A percentile compares a stretch with the other conserved stretches of the same genome.
Conservation (phyloP, 495 filamentous ascomycete genomes). For the Hypoxylon intermedium region DNA sequence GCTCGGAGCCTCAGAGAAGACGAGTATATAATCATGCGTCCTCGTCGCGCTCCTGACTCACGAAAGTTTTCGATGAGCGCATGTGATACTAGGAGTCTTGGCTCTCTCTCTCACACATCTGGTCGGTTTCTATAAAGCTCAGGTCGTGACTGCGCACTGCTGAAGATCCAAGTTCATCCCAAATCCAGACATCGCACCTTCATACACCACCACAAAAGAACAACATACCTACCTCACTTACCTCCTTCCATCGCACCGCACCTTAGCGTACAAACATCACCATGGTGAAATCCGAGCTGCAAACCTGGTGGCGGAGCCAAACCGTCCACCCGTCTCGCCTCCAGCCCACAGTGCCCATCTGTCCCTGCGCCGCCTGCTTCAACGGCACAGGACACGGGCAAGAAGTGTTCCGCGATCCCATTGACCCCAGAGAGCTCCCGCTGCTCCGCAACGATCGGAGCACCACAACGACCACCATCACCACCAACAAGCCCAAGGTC, state of each 20-base stretch:
- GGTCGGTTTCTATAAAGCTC: too few relatives aligned
- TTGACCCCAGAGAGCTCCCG: slow-evolving; percentile 25
- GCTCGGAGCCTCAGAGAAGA: slow-evolving; percentile 21
- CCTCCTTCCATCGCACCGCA: too few relatives aligned
- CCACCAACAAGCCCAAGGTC: slow-evolving; percentile 7
- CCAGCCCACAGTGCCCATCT: slow-evolving; percentile 31
- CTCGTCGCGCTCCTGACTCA: too few relatives aligned
- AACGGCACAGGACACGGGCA: slow-evolving; percentile 31
- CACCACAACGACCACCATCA: not conserved
- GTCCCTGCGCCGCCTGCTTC: slow-evolving; percentile 42
- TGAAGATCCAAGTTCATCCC: too few relatives aligned
- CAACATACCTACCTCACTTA: slow-evolving; percentile 1
- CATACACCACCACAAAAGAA: too few relatives aligned
- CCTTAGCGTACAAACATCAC: not conserved
- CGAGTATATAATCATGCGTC: slow-evolving; percentile 15
- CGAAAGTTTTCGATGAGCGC: not conserved
- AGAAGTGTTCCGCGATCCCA: slow-evolving; percentile 26
- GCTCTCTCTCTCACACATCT: too few relatives aligned
- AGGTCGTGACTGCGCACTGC: too few relatives aligned
- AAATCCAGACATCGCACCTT: too few relatives aligned
- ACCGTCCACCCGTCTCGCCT: slow-evolving; percentile 25
- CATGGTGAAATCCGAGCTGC: slow-evolving; percentile 33
- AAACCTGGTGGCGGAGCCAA: slow-evolving; percentile 38
- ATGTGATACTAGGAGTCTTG: not conserved
- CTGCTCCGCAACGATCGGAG: slow-evolving; percentile 9